Evolutionary conservation across 192 early-diverging fungal species (phyloP).

Genomic region (Entomortierella parvispora): DNA sequence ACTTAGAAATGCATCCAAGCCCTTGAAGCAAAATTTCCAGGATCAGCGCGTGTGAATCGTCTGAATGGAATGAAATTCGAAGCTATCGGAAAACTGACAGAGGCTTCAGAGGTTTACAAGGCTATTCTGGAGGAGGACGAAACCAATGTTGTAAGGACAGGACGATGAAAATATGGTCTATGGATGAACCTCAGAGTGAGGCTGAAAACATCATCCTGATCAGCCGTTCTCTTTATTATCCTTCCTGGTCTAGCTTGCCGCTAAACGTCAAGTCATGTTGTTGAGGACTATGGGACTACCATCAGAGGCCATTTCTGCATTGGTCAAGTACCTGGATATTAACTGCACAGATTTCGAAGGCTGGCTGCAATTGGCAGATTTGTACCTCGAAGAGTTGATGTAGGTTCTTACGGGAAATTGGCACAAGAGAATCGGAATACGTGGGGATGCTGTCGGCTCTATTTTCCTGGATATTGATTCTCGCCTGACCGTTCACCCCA

Average conservation of each 20-base stretch:
- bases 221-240: not conserved
- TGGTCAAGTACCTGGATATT: slow-evolving; percentile 83
- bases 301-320: slow-evolving; percentile 74
- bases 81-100: slow-evolving; percentile 72
- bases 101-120: slow-evolving; percentile 78
- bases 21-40: slow-evolving; percentile 72
- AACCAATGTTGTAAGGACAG: slow-evolving; percentile 70
- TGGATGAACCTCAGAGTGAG: not conserved
- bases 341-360: slow-evolving; percentile 90
- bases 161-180: not conserved
- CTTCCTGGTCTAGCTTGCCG: slow-evolving; percentile 53
- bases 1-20: slow-evolving; percentile 68
- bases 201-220: not conserved
- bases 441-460: not conserved
- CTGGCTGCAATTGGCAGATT: slow-evolving; percentile 83
- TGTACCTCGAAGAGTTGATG: slow-evolving; percentile 78
- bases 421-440: too few relatives aligned
- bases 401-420: too few relatives aligned
- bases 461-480: not conserved
- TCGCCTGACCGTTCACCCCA: too few relatives aligned
- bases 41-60: slow-evolving; percentile 75
- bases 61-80: slow-evolving; percentile 86
- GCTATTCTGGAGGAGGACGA: slow-evolving; percentile 81
- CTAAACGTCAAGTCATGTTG: slow-evolving; percentile 83
- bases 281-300: slow-evolving; percentile 72